Conservation (phyloP, 352 stramenopile species). For the Globisporangium lucens region DNA sequence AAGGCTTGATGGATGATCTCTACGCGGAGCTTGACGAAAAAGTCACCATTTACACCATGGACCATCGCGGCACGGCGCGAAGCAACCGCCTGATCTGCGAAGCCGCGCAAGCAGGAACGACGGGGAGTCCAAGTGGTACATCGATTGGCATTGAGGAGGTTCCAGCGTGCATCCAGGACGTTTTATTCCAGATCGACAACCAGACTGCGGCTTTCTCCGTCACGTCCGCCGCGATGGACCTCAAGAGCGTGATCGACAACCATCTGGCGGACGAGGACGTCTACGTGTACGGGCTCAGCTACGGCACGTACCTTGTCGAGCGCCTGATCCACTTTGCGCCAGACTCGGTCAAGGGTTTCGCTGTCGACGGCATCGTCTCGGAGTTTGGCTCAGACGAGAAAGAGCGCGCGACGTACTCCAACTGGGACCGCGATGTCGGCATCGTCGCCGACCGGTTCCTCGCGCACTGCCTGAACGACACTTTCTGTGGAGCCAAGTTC, state of each 20-base stretch:
- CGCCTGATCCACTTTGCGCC: constrained; percentile 56
- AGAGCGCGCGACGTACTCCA: constrained; percentile 67
- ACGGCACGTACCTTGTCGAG: constrained; percentile 72
- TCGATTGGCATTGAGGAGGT: constrained; percentile 54
- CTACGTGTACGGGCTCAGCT: constrained; percentile 74
- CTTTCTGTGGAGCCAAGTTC: constrained; percentile 68
- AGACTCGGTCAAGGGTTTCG: constrained; percentile 42
- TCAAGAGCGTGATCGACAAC: constrained; percentile 50
- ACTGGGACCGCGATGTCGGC: constrained; percentile 76
- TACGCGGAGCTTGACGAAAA: constrained; percentile 44
- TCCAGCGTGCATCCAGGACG: constrained; percentile 65
- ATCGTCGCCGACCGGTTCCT: constrained; percentile 59
- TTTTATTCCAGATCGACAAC: constrained; percentile 71
- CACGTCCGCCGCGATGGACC: constrained; percentile 67
- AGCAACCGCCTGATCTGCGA: constrained; percentile 56
- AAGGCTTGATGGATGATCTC: constrained; percentile 58
- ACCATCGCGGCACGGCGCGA: constrained; percentile 59
- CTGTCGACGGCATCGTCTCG: constrained; percentile 67
- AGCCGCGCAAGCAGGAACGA: constrained; percentile 41
- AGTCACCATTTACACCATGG: constrained; percentile 67
- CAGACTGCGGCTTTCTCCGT: constrained; percentile 66
- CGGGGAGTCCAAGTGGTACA: constrained; percentile 48
- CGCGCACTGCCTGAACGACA: constrained; percentile 43
- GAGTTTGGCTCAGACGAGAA: constrained; percentile 48
- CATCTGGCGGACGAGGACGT: constrained; percentile 49